Percentiles rank a stretch among this genome's conserved stretches.
Evolutionary conservation across 208 protist species (phyloP).

Genomic region (Leishmania amazonensis): DNA sequence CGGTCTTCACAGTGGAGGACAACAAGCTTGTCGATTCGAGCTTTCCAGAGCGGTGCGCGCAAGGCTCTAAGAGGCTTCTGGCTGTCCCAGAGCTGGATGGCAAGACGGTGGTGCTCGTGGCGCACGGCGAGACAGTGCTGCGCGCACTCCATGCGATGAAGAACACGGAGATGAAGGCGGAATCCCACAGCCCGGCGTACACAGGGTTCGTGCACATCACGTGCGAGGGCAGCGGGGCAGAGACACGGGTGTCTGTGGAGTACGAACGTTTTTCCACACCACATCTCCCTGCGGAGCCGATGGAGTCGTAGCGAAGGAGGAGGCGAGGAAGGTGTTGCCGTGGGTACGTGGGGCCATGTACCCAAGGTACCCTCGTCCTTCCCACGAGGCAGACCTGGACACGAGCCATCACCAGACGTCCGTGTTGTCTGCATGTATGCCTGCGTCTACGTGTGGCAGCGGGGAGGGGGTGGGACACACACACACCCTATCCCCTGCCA

Average conservation of each 20-base stretch:
- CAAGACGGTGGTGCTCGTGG: conserved; percentile 46
- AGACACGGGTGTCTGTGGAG: conserved; percentile 18
- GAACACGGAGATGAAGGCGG: not conserved
- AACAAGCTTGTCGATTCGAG: conserved; percentile 33
- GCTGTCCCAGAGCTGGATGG: conserved; percentile 28
- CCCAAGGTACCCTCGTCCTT: not conserved
- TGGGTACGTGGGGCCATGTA: not conserved
- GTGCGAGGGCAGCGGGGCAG: conserved; percentile 11
- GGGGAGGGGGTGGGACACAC: not conserved
- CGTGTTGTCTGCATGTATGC: not conserved
- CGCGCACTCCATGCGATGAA: conserved; percentile 34
- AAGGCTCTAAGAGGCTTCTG: conserved; percentile 28
- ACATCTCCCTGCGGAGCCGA: conserved; percentile 27
- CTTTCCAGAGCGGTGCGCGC: conserved; percentile 36
- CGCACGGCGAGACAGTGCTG: conserved; percentile 42
- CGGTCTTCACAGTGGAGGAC: conserved; percentile 26
- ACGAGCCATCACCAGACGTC: not conserved
- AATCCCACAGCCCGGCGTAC: conserved; percentile 22
- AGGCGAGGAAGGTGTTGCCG: not conserved
- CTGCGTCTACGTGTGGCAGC: not conserved
- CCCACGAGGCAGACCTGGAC: not conserved
- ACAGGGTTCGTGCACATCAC: conserved; percentile 33
- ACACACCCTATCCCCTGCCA: not conserved
- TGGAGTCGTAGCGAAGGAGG: conserved; percentile 7
- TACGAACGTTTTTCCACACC: conserved; percentile 23